A percentile compares a stretch with the other conserved stretches of the same genome.
Evolutionary conservation across 768 basidiomycete genomes (phyloP).

Genomic region (Pulveroboletus sp.): DNA sequence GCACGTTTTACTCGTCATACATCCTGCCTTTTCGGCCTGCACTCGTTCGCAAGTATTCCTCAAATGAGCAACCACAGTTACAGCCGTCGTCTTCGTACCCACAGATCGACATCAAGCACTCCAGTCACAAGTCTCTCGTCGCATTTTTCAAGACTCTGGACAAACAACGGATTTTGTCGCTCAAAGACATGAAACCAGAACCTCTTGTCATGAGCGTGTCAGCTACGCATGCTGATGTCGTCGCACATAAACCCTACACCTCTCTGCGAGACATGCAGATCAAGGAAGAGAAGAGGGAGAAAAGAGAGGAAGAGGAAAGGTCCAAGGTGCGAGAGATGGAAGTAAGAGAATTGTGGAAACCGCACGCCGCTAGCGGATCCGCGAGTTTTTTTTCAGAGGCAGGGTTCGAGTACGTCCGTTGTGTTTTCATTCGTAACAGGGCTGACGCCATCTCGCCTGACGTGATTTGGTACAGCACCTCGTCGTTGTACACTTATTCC

Average conservation of each 20-base stretch:
- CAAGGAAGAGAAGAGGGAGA: constrained; percentile 57
- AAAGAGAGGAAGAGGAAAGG: constrained; percentile 47
- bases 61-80: constrained; percentile 4
- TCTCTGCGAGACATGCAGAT: constrained; percentile 67
- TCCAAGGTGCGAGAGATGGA: constrained; percentile 47
- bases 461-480: constrained; percentile 37
- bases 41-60: constrained; percentile 31
- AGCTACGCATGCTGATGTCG: constrained; percentile 52
- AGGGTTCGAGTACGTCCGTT: constrained; percentile 52
- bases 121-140: constrained; percentile 74
- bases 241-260: constrained; percentile 45
- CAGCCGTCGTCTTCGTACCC: constrained; percentile 33
- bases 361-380: constrained; percentile 46
- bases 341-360: constrained; percentile 74
- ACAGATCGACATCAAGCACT: constrained; percentile 70
- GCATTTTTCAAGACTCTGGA: constrained; percentile 76
- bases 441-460: not conserved
- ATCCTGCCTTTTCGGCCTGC: constrained; percentile 79
- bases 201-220: constrained; percentile 56
- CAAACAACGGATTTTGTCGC: constrained; percentile 66
- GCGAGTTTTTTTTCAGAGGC: constrained; percentile 59
- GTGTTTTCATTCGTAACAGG: too few species aligned
- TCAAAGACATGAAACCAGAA: constrained; percentile 58
- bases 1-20: constrained; percentile 69
- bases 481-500: constrained; percentile 48